Evolutionary conservation across 257 asterid genomes (phyloP).

Genomic region (Nemophila menziesii): DNA sequence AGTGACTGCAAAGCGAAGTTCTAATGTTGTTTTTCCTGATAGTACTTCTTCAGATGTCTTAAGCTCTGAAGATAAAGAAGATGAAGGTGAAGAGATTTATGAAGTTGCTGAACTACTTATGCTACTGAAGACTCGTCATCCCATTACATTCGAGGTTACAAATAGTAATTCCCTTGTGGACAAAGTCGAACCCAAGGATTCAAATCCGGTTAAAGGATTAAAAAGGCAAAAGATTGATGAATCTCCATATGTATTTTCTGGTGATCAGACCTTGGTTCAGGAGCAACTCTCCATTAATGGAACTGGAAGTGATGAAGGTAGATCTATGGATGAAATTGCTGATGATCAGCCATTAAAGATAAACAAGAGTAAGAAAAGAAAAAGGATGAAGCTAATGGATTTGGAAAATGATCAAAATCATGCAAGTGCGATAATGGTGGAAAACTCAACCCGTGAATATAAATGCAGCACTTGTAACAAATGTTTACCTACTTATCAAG

Average conservation of each 20-base stretch:
- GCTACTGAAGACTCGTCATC: slow-evolving; percentile 20
- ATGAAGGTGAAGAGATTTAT: slow-evolving; percentile 8
- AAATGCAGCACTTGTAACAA: slow-evolving; percentile 21
- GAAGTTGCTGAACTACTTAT: slow-evolving; percentile 33
- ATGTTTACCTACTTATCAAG: slow-evolving; percentile 26
- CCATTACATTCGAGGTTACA: slow-evolving; percentile 16
- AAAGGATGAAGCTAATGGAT: slow-evolving; percentile 3
- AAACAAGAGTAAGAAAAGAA: background rate
- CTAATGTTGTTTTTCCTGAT: slow-evolving; percentile 15
- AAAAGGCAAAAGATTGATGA: slow-evolving; percentile 7
- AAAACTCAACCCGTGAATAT: slow-evolving; percentile 8
- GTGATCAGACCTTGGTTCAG: slow-evolving; percentile 3
- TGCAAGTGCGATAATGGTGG: background rate
- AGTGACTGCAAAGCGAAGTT: slow-evolving; percentile 24
- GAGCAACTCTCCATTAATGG: background rate
- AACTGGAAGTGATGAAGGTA: no score
- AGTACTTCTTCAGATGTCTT: background rate
- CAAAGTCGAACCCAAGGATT: no score
- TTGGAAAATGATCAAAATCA: background rate
- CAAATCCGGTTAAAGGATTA: slow-evolving; percentile 1
- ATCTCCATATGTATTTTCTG: background rate
- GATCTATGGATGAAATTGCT: no score
- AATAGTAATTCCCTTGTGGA: slow-evolving; percentile 12
- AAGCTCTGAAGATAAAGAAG: slow-evolving; percentile 13
- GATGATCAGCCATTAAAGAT: no score